These are phyloP conservation scores for Lithocarpus polystachyus DNA, from an alignment of 306 rosid genomes.

Conservation along the genomic window DNA sequence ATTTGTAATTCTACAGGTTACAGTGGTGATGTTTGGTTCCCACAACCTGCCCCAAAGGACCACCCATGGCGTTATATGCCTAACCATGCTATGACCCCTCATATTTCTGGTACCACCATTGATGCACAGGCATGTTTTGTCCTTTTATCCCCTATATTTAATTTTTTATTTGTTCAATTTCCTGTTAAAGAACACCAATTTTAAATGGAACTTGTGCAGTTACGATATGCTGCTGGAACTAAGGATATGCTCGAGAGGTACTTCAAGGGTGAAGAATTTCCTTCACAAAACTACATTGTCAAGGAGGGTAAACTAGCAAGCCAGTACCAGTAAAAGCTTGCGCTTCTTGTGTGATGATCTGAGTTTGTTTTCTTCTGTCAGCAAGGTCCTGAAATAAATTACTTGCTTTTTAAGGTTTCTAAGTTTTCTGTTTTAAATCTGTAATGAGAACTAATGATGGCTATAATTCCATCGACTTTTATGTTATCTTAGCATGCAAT, in stretches of 20 bases:
- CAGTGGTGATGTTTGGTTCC: conserved; percentile 93
- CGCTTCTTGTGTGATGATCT: not conserved
- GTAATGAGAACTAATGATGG: not conserved
- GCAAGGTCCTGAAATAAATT: conserved; percentile 4
- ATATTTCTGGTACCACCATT: conserved; percentile 90
- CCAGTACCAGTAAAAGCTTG: conserved; percentile 62
- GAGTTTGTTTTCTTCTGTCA: conserved; percentile 6
- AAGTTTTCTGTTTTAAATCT: conserved; percentile 15
- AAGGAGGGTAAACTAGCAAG: conserved; percentile 86
- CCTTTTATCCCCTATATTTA: not conserved
- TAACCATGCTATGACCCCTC: conserved; percentile 99
- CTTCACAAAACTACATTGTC: conserved; percentile 87
- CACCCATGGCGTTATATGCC: conserved; percentile 99
- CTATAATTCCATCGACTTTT: not conserved
- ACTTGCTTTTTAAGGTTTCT: conserved; percentile 8
- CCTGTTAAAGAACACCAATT: conserved; percentile 3
- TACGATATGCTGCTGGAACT: conserved; percentile 87
- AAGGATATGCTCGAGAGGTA: conserved; percentile 93
- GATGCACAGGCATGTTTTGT: conserved; percentile 75
- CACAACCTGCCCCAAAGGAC: conserved; percentile 98
- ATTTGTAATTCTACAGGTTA: conserved; percentile 52
- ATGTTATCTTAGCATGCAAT: too few species aligned
- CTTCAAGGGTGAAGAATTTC: conserved; percentile 90
- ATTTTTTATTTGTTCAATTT: not conserved
- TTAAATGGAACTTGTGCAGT: conserved; percentile 34